phyloP scores from a whole-genome alignment of 2,329 filamentous ascomycete genomes.

The Orbilia blumenaviensis region DNA sequence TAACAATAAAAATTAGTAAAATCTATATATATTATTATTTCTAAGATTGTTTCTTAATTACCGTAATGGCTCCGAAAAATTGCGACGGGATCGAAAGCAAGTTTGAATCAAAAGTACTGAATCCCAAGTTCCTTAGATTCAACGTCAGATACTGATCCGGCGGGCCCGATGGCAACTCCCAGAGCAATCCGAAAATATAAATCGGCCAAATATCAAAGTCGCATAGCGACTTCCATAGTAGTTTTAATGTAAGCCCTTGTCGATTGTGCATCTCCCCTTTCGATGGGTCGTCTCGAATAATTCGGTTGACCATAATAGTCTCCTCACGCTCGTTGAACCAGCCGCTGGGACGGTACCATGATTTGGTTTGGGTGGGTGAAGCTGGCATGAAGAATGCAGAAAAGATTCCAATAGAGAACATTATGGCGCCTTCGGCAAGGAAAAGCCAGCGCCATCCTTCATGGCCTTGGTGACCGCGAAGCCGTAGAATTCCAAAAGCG shows the following conservation, averaged over 20 bases:
- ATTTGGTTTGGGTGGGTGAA: constrained; percentile 73
- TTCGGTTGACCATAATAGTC: constrained; percentile 73
- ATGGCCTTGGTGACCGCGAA: constrained; percentile 65
- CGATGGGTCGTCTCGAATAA: constrained; percentile 69
- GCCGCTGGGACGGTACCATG: constrained; percentile 70
- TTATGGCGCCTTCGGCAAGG: constrained; percentile 63
- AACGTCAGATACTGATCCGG: constrained; percentile 69
- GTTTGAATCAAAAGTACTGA: constrained; percentile 71
- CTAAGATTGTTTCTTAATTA: constrained; percentile 63
- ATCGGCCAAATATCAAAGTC: constrained; percentile 72
- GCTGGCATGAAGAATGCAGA: constrained; percentile 70
- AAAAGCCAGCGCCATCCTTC: constrained; percentile 69
- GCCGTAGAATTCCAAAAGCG: constrained; percentile 67
- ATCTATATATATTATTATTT: not conserved
- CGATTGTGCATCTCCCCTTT: constrained; percentile 72
- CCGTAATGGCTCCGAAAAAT: constrained; percentile 65
- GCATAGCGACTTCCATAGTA: constrained; percentile 66
- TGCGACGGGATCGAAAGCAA: constrained; percentile 69
- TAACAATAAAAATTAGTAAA: not conserved
- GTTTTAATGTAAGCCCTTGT: constrained; percentile 65
- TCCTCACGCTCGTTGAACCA: constrained; percentile 75
- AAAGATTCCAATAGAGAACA: constrained; percentile 66
- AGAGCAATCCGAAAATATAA: constrained; percentile 67
- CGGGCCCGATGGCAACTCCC: constrained; percentile 64
- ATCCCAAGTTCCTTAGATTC: constrained; percentile 68